phyloP scores from a whole-genome alignment of 495 filamentous ascomycete genomes.

The Cladorrhinum samala region DNA sequence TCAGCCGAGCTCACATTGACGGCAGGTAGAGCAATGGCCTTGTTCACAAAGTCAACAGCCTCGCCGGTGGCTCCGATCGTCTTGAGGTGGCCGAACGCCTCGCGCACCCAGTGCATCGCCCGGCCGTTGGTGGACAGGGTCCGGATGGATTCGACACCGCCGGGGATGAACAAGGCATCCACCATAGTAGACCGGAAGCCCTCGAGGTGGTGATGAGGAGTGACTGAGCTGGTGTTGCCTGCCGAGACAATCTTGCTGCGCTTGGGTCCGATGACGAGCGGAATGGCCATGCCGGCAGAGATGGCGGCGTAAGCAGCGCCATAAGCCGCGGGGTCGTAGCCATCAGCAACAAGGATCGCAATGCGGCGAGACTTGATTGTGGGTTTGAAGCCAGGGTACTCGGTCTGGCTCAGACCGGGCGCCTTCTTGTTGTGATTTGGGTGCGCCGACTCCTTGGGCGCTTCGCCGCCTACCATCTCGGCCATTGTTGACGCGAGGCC shows the following conservation, averaged over 20 bases:
- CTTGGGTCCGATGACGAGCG: slow-evolving; percentile 63
- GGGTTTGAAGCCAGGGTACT: slow-evolving; percentile 55
- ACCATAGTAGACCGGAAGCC: slow-evolving; percentile 82
- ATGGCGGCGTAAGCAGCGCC: slow-evolving; percentile 57
- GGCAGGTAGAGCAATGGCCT: slow-evolving; percentile 51
- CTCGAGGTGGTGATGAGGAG: slow-evolving; percentile 75
- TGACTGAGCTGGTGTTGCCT: slow-evolving; percentile 50
- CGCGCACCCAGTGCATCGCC: slow-evolving; percentile 75
- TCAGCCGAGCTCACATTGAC: slow-evolving; percentile 41
- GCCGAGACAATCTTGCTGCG: slow-evolving; percentile 56
- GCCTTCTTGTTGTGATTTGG: slow-evolving; percentile 64
- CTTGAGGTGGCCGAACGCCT: slow-evolving; percentile 78
- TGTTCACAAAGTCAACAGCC: slow-evolving; percentile 57
- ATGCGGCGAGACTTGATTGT: slow-evolving; percentile 68
- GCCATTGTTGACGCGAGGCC: slow-evolving; percentile 65
- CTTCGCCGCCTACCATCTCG: slow-evolving; percentile 59
- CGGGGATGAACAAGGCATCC: slow-evolving; percentile 75
- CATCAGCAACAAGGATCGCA: slow-evolving; percentile 76
- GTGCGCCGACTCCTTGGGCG: slow-evolving; percentile 43
- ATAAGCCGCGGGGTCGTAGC: slow-evolving; percentile 65
- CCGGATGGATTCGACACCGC: slow-evolving; percentile 55
- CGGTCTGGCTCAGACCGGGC: slow-evolving; percentile 59
- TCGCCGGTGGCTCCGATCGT: slow-evolving; percentile 69
- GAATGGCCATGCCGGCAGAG: slow-evolving; percentile 55
- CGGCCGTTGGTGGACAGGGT: slow-evolving; percentile 65